Percentiles rank a stretch among this genome's conserved stretches.
Conservation (phyloP, 768 basidiomycete species). For the Hericium coralloides region DNA sequence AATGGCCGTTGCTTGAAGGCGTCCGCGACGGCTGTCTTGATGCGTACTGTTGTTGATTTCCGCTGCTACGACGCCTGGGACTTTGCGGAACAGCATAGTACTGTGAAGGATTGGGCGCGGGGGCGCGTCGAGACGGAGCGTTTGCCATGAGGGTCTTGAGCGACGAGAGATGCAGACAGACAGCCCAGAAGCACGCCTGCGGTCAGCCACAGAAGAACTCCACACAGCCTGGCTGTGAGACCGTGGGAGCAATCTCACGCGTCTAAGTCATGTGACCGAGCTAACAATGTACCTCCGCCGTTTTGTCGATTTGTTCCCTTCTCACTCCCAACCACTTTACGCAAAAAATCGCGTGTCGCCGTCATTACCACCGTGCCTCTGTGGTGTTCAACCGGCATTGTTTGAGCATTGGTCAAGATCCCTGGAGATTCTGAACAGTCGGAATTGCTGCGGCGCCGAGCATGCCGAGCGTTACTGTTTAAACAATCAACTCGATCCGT, state of each 20-base stretch:
- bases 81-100: slow-evolving; percentile 66
- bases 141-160: slow-evolving; percentile 8
- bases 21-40: slow-evolving; percentile 11
- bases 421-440: too few relatives aligned
- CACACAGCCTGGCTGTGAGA: not conserved
- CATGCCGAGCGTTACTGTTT: too few relatives aligned
- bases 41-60: slow-evolving; percentile 5
- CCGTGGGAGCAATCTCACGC: not conserved
- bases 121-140: slow-evolving; percentile 7
- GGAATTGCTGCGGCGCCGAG: too few relatives aligned
- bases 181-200: not conserved
- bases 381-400: not conserved
- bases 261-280: not conserved
- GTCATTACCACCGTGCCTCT: not conserved
- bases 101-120: slow-evolving; percentile 28
- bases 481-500: too few relatives aligned
- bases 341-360: not conserved
- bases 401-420: not conserved
- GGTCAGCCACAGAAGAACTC: not conserved
- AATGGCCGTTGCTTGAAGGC: slow-evolving; percentile 8
- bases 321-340: not conserved
- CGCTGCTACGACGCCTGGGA: slow-evolving; percentile 21
- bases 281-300: too few relatives aligned
- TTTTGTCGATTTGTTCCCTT: too few relatives aligned
- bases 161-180: not conserved